A percentile compares a stretch with the other conserved stretches of the same genome.
These are phyloP conservation scores for Tetramitus jugosus DNA, from an alignment of 208 protist species.

Conservation along the genomic window DNA sequence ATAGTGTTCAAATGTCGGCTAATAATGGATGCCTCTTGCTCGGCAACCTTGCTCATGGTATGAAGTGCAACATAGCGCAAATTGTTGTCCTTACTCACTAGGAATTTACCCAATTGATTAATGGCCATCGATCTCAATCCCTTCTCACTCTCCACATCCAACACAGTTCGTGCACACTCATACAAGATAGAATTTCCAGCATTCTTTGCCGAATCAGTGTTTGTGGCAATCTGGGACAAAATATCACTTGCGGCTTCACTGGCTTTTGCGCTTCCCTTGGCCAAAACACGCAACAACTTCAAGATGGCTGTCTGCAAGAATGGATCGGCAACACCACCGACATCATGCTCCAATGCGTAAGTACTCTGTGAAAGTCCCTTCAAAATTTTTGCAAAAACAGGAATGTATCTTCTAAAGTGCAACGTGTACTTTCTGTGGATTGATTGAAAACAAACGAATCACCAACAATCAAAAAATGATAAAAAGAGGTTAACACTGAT, in stretches of 20 bases:
- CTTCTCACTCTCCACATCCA: constrained; percentile 85
- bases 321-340: constrained; percentile 89
- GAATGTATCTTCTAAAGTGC: constrained; percentile 67
- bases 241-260: constrained; percentile 93
- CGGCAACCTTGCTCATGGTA: constrained; percentile 75
- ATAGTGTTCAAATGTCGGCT: constrained; percentile 82
- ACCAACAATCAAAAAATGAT: too few species aligned
- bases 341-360: constrained; percentile 84
- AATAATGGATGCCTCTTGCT: constrained; percentile 73
- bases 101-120: constrained; percentile 95
- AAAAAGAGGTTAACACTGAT: too few species aligned
- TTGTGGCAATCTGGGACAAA: constrained; percentile 93
- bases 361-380: constrained; percentile 86
- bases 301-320: constrained; percentile 95
- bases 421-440: constrained; percentile 1
- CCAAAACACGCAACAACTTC: constrained; percentile 88
- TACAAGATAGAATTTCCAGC: constrained; percentile 95
- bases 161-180: constrained; percentile 94
- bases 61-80: constrained; percentile 92
- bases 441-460: not conserved
- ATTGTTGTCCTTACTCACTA: constrained; percentile 95
- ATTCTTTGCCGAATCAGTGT: constrained; percentile 88
- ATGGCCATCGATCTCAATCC: constrained; percentile 80
- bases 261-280: constrained; percentile 70
- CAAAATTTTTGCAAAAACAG: constrained; percentile 77